Evolutionary conservation across 78 protist genomes (phyloP).

Genomic region (Emiliania huxleyi): DNA sequence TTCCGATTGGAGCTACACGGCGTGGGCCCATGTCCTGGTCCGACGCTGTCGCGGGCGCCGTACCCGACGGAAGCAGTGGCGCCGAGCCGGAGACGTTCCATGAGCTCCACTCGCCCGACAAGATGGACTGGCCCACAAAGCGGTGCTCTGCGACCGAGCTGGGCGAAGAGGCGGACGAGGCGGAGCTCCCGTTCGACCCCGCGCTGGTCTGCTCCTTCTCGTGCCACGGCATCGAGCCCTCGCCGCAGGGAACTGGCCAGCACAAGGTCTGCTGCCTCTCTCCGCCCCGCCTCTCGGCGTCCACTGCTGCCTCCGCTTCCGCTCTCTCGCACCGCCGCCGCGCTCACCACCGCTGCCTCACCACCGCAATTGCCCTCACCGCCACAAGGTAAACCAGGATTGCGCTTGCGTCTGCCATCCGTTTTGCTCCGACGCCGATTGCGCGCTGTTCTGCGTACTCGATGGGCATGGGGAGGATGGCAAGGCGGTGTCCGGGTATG

Average conservation of each 20-base stretch:
- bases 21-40: no score
- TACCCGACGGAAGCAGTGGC: no score
- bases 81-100: background rate
- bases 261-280: background rate
- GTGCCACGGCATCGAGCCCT: background rate
- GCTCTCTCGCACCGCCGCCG: no score
- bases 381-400: background rate
- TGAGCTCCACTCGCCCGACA: background rate
- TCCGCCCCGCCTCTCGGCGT: no score
- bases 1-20: background rate
- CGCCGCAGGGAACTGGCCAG: background rate
- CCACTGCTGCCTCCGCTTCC: no score
- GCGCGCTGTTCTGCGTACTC: background rate
- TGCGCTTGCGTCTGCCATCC: background rate
- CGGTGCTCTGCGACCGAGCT: background rate
- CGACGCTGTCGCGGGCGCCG: no score
- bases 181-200: background rate
- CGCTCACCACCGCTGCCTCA: no score
- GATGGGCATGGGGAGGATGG: conserved; percentile 1
- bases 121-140: background rate
- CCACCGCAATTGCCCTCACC: background rate
- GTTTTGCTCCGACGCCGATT: background rate
- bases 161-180: background rate
- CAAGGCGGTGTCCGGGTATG: background rate
- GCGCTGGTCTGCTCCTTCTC: background rate